Evolutionary conservation across 225 moss, liverwort and hornwort genomes (phyloP).

Genomic region (Neckera pumila): DNA sequence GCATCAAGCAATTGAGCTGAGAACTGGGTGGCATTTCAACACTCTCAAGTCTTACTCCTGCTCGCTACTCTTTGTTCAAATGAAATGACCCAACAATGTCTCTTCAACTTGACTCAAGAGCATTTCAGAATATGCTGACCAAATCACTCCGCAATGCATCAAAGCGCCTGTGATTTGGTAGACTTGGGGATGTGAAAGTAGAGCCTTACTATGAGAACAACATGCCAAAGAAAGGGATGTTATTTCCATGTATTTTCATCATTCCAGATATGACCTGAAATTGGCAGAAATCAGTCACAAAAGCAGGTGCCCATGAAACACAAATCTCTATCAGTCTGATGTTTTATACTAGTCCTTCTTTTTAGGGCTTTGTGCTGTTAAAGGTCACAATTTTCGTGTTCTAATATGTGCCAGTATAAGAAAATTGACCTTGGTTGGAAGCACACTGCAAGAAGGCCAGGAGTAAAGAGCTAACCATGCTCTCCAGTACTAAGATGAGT

Average conservation of each 20-base stretch:
- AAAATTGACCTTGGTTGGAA: neutral
- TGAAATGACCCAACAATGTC: neutral
- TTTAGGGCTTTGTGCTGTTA: neutral
- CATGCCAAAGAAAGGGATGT: neutral
- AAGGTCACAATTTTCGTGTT: neutral
- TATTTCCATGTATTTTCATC: neutral
- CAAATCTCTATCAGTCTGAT: neutral
- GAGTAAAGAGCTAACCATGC: no score
- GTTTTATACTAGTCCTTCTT: neutral
- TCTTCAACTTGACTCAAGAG: neutral
- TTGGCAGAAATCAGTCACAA: neutral
- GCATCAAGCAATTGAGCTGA: neutral
- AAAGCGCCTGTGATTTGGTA: rapidly evolving
- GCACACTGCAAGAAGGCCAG: neutral
- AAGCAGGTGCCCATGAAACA: neutral
- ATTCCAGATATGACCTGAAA: neutral
- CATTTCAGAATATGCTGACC: neutral
- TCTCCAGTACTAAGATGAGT: neutral
- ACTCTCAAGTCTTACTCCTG: neutral
- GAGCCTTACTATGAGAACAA: neutral
- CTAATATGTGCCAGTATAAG: rapidly evolving
- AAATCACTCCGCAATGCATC: neutral
- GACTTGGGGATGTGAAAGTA: neutral
- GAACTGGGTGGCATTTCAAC: neutral
- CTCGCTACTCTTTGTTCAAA: neutral